A percentile compares a stretch with the other conserved stretches of the same genome.
These are phyloP conservation scores for Teunomyces atbi DNA, from an alignment of 805 yeast species.

Conservation along the genomic window DNA sequence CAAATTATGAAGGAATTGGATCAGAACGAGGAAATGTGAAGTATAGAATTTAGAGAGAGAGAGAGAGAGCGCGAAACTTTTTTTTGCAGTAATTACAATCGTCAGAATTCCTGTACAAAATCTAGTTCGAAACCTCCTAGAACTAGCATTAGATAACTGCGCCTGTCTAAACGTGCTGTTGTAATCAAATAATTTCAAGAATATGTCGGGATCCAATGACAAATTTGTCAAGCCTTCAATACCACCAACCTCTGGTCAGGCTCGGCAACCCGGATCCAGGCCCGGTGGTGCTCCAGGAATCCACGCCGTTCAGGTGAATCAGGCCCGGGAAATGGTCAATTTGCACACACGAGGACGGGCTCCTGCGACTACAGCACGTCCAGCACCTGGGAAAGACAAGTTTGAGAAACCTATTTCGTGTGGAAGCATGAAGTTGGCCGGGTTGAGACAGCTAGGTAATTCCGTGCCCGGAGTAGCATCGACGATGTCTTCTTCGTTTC, in stretches of 20 bases:
- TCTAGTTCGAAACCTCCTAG: neutral
- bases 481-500: slow-evolving; percentile 6
- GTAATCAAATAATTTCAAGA: neutral
- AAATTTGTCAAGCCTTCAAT: neutral
- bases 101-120: neutral
- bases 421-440: slow-evolving; percentile 4
- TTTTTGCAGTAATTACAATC: neutral
- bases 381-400: neutral
- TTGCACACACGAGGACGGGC: slow-evolving; percentile 46
- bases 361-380: slow-evolving; percentile 7
- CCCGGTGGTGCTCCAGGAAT: slow-evolving; percentile 35
- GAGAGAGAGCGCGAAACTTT: neutral
- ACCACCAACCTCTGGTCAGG: neutral
- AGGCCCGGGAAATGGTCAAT: slow-evolving; percentile 63
- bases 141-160: neutral
- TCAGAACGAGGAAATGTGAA: neutral
- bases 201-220: slow-evolving; percentile 1
- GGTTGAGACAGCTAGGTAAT: slow-evolving; percentile 5
- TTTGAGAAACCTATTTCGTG: neutral
- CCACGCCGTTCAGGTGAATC: slow-evolving; percentile 52
- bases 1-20: slow-evolving; percentile 12
- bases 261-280: neutral
- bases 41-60: neutral
- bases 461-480: slow-evolving; percentile 19
- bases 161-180: neutral